Conservation (phyloP, 2,329 filamentous ascomycete species). For the Talaromyces piceae region DNA sequence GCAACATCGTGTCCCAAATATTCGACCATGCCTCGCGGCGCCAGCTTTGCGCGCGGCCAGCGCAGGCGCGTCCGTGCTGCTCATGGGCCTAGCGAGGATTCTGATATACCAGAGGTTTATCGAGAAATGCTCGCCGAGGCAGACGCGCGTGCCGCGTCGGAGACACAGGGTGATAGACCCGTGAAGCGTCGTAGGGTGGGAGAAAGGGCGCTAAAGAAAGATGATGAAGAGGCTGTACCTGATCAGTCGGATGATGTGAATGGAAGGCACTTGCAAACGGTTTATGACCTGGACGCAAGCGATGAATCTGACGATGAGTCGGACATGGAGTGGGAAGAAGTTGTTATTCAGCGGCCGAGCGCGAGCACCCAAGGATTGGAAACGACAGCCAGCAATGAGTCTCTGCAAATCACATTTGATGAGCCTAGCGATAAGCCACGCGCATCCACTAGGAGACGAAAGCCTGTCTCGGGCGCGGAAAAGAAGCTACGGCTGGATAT, state of each 20-base stretch:
- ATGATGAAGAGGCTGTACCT: slow-evolving; percentile 4
- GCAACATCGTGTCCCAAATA: slow-evolving; percentile 7
- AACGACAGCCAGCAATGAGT: slow-evolving; percentile 16
- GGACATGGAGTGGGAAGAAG: slow-evolving; percentile 35
- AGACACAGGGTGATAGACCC: slow-evolving; percentile 19
- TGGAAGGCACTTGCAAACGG: slow-evolving; percentile 21
- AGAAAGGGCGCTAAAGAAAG: slow-evolving; percentile 15
- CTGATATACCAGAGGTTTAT: slow-evolving; percentile 32
- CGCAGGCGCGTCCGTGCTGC: slow-evolving; percentile 10
- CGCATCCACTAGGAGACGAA: slow-evolving; percentile 33
- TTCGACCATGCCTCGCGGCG: slow-evolving; percentile 8
- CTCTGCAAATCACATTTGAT: slow-evolving; percentile 33
- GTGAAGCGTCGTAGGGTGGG: slow-evolving; percentile 34
- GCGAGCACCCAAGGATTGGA: slow-evolving; percentile 16
- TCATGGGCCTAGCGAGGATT: slow-evolving; percentile 10
- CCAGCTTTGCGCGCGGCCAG: slow-evolving; percentile 8
- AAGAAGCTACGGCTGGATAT: slow-evolving; percentile 59
- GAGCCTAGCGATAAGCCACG: slow-evolving; percentile 20
- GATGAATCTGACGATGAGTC: slow-evolving; percentile 50
- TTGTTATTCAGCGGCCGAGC: slow-evolving; percentile 37
- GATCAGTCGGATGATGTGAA: slow-evolving; percentile 8
- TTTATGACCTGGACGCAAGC: slow-evolving; percentile 31
- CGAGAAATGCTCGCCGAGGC: slow-evolving; percentile 37
- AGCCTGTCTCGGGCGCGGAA: slow-evolving; percentile 49
- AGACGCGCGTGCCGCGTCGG: slow-evolving; percentile 24